phyloP scores from a whole-genome alignment of 2,329 filamentous ascomycete species.

The Helotiales sp. region DNA sequence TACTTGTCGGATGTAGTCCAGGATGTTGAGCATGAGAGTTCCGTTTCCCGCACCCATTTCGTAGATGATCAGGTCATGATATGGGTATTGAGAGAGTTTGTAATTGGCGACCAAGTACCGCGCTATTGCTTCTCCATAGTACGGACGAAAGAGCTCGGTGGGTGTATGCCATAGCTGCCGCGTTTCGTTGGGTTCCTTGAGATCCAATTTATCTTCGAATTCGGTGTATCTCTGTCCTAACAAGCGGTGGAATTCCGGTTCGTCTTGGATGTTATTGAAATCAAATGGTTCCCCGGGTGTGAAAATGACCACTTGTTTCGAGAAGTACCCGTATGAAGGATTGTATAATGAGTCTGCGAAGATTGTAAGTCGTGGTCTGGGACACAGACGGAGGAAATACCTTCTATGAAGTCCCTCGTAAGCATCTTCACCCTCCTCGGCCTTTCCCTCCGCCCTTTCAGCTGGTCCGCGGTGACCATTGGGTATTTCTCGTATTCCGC shows the following conservation, averaged over 20 bases:
- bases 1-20: slow-evolving; percentile 90
- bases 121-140: slow-evolving; percentile 97
- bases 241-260: slow-evolving; percentile 79
- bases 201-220: slow-evolving; percentile 89
- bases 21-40: slow-evolving; percentile 96
- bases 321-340: slow-evolving; percentile 93
- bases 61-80: slow-evolving; percentile 96
- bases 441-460: slow-evolving; percentile 74
- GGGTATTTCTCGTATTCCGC: slow-evolving; percentile 85
- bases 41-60: slow-evolving; percentile 98
- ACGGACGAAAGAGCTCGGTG: slow-evolving; percentile 93
- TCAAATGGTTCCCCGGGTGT: slow-evolving; percentile 89
- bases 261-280: slow-evolving; percentile 81
- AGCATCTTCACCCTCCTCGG: slow-evolving; percentile 94
- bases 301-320: slow-evolving; percentile 96
- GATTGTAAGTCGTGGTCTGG: slow-evolving; percentile 25
- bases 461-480: slow-evolving; percentile 79
- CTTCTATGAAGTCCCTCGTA: slow-evolving; percentile 96
- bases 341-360: slow-evolving; percentile 87
- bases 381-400: slow-evolving; percentile 50
- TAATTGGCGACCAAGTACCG: slow-evolving; percentile 96
- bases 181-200: slow-evolving; percentile 66
- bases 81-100: slow-evolving; percentile 90
- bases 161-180: slow-evolving; percentile 98
- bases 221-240: slow-evolving; percentile 81